phyloP scores from a whole-genome alignment of 176 grass and related monocot genomes.

The Zoysia pacifica region DNA sequence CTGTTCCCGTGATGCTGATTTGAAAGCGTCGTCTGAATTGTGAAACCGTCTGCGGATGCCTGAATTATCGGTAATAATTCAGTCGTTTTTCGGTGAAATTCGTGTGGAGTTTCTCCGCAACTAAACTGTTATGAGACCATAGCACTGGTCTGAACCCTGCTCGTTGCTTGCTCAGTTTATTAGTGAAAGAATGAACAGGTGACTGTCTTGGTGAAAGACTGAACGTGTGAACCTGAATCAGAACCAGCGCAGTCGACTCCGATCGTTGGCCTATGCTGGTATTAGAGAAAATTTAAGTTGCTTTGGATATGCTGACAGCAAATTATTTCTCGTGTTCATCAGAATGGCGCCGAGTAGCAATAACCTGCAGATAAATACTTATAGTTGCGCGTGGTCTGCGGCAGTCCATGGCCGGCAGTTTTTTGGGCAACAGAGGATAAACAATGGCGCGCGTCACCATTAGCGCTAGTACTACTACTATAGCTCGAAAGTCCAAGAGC shows the following conservation, averaged over 20 bases:
- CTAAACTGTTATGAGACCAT: neutral
- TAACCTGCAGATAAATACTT: neutral
- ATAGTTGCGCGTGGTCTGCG: neutral
- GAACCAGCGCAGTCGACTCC: neutral
- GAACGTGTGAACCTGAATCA: neutral
- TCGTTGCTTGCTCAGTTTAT: neutral
- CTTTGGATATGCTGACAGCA: neutral
- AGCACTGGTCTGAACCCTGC: neutral
- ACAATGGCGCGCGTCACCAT: neutral
- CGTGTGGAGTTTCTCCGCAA: neutral
- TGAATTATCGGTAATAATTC: neutral
- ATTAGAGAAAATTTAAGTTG: neutral
- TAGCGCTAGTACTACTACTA: slow-evolving; percentile 15
- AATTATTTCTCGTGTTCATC: neutral
- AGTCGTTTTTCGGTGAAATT: neutral
- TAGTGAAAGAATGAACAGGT: neutral
- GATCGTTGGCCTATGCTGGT: no score
- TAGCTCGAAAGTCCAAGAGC: slow-evolving; percentile 27
- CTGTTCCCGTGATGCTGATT: neutral
- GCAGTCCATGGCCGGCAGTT: slow-evolving; percentile 36
- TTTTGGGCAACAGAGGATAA: slow-evolving; percentile 26
- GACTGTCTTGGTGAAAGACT: neutral
- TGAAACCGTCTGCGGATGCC: no score
- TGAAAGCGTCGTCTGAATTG: neutral
- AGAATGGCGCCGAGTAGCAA: slow-evolving; percentile 1